phyloP scores from a whole-genome alignment of 2,329 filamentous ascomycete species.

The Zymoseptoria tritici region DNA sequence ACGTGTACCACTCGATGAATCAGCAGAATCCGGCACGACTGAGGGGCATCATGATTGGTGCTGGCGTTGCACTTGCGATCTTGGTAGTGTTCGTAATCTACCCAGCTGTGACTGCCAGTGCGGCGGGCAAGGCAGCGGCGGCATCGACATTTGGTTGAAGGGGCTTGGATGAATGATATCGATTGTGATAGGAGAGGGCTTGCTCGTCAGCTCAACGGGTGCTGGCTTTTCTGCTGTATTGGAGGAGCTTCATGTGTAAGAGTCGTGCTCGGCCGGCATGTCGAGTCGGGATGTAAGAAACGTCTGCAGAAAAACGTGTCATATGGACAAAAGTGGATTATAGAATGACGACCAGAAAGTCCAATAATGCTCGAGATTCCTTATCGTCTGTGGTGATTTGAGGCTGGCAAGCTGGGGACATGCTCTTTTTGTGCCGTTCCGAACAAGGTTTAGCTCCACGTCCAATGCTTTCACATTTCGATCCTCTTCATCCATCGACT shows the following conservation, averaged over 20 bases:
- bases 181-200: background rate
- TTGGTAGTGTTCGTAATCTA: slow-evolving; percentile 46
- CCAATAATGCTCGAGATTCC: background rate
- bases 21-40: slow-evolving; percentile 66
- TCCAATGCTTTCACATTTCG: background rate
- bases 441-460: background rate
- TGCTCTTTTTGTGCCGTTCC: background rate
- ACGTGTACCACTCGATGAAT: slow-evolving; percentile 81
- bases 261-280: background rate
- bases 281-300: background rate
- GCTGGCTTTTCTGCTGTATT: background rate
- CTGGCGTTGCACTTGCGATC: slow-evolving; percentile 57
- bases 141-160: background rate
- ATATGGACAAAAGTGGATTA: background rate
- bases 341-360: background rate
- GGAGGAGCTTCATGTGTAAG: background rate
- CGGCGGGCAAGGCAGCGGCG: background rate
- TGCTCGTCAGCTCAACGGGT: background rate
- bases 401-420: background rate
- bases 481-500: background rate
- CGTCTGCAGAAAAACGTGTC: background rate
- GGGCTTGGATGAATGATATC: background rate
- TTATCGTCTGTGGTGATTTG: background rate
- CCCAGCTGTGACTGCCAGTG: background rate
- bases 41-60: slow-evolving; percentile 64